These are phyloP conservation scores for Pontederia crassipes DNA, from an alignment of 176 grass and related monocot species.

Conservation along the genomic window DNA sequence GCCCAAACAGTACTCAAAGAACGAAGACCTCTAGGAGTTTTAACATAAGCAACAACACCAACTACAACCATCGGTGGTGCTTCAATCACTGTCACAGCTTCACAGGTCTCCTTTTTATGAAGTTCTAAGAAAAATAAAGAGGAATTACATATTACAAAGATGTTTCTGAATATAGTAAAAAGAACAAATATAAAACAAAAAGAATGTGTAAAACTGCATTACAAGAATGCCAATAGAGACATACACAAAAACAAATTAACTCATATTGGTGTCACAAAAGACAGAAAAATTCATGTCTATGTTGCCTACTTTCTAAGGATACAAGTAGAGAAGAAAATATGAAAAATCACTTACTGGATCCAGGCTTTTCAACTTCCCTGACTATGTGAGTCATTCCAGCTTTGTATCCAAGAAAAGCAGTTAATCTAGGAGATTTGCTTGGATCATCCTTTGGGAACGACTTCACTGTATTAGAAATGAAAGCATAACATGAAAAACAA, in stretches of 20 bases:
- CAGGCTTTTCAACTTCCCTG: conserved; percentile 89
- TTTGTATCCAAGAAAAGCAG: conserved; percentile 94
- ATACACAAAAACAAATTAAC: no score
- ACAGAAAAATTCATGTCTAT: neutral
- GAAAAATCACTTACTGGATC: conserved; percentile 30
- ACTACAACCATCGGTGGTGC: conserved; percentile 73
- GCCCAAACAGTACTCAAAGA: conserved; percentile 85
- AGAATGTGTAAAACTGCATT: no score
- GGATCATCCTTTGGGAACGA: conserved; percentile 66
- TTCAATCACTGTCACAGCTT: conserved; percentile 82
- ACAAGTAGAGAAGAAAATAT: conserved; percentile 1
- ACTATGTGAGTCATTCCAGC: conserved; percentile 96
- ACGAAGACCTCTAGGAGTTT: conserved; percentile 76
- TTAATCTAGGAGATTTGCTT: conserved; percentile 48
- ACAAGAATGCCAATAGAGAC: no score
- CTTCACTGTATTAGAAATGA: conserved; percentile 51
- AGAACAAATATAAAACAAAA: neutral
- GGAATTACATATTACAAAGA: neutral
- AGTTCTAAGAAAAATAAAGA: conserved; percentile 35
- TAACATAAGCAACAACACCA: conserved; percentile 76
- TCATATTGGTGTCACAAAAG: neutral
- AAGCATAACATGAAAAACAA: no score
- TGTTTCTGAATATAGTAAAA: neutral
- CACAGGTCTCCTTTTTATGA: conserved; percentile 95
- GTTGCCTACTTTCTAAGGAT: neutral